Evolutionary conservation across 2,329 filamentous ascomycete genomes (phyloP).

Genomic region (Penicillium thymicola): DNA sequence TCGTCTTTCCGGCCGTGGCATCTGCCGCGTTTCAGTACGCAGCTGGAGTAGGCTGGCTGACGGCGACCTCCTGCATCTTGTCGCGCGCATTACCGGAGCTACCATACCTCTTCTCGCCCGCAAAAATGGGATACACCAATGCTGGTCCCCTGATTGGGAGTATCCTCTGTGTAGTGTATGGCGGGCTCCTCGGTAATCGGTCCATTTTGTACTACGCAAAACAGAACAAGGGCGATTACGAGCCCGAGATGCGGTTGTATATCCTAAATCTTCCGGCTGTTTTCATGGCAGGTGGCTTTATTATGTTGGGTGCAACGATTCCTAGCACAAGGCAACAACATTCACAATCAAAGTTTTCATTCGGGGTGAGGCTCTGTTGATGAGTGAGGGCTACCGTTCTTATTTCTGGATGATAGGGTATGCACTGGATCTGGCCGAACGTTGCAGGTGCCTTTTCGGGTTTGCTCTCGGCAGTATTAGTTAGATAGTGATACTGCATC

Average conservation of each 20-base stretch:
- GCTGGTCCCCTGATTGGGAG: constrained; percentile 41
- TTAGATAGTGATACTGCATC: constrained; percentile 29
- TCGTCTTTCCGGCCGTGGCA: constrained; percentile 41
- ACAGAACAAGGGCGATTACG: constrained; percentile 47
- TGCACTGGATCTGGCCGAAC: constrained; percentile 45
- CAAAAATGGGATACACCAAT: constrained; percentile 34
- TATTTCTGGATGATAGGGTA: constrained; percentile 29
- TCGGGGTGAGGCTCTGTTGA: background rate
- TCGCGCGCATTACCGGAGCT: constrained; percentile 37
- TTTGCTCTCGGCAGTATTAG: constrained; percentile 40
- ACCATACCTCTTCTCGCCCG: constrained; percentile 33
- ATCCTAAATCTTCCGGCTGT: constrained; percentile 36
- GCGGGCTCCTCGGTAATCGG: constrained; percentile 41
- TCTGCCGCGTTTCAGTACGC: constrained; percentile 44
- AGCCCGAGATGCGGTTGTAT: constrained; percentile 50
- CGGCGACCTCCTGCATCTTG: constrained; percentile 29
- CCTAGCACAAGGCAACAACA: constrained; percentile 28
- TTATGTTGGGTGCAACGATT: constrained; percentile 43
- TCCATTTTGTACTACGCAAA: constrained; percentile 43
- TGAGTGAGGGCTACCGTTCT: background rate
- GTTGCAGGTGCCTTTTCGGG: constrained; percentile 38
- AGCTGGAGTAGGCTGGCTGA: constrained; percentile 37
- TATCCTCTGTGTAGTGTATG: constrained; percentile 40
- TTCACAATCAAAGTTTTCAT: background rate
- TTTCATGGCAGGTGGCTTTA: constrained; percentile 42